A percentile compares a stretch with the other conserved stretches of the same genome.
Evolutionary conservation across 257 asterid species (phyloP).

Genomic region (Penstemon davidsonii): DNA sequence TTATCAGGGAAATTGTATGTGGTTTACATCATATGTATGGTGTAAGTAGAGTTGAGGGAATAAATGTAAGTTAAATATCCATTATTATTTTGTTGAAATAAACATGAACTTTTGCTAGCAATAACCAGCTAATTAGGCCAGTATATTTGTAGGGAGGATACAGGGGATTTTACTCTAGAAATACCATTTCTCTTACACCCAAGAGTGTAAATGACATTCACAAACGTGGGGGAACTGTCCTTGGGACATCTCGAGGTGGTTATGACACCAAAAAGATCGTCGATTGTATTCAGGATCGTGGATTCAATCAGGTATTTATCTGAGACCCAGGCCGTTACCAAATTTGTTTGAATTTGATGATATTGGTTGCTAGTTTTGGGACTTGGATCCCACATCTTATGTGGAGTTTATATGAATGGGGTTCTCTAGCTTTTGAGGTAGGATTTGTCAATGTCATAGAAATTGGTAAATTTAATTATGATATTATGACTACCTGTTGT

Average conservation of each 20-base stretch:
- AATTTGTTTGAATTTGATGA: neutral
- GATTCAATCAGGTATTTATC: conserved; percentile 74
- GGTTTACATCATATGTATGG: conserved; percentile 84
- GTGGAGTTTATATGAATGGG: no score
- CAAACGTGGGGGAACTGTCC: conserved; percentile 87
- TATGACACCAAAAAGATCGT: conserved; percentile 80
- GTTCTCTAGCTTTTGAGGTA: no score
- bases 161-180: conserved; percentile 78
- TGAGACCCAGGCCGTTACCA: neutral
- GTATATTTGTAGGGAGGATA: conserved; percentile 72
- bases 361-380: neutral
- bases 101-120: neutral
- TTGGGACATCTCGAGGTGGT: conserved; percentile 92
- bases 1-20: conserved; percentile 86
- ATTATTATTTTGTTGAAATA: neutral
- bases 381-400: no score
- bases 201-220: conserved; percentile 76
- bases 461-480: neutral
- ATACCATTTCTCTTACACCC: conserved; percentile 66
- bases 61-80: conserved; percentile 50
- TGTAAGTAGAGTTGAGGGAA: conserved; percentile 73
- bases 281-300: conserved; percentile 90
- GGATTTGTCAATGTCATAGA: neutral
- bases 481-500: neutral
- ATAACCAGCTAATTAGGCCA: conserved; percentile 17